A percentile compares a stretch with the other conserved stretches of the same genome.
phyloP scores from a whole-genome alignment of 345 rosid genomes.

The Cardiospermum halicacabum region DNA sequence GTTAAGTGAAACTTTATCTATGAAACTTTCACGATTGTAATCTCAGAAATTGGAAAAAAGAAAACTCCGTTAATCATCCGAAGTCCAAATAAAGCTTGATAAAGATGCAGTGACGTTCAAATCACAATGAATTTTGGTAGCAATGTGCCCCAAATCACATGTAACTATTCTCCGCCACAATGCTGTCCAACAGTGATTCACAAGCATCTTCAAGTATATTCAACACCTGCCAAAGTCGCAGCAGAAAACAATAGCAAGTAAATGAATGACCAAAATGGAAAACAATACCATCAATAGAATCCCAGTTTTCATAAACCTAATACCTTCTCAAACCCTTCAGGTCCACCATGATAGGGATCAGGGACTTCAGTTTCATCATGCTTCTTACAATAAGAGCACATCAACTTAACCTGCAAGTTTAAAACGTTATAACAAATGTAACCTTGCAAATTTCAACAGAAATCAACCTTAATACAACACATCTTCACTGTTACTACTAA shows the following conservation, averaged over 20 bases:
- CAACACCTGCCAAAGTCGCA: conserved; percentile 47
- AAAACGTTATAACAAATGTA: no score
- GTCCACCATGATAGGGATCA: conserved; percentile 90
- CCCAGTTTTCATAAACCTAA: no score
- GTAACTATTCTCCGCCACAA: conserved; percentile 36
- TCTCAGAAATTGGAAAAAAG: no score
- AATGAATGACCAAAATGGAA: neutral
- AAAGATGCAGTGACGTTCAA: neutral
- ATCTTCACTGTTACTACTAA: conserved; percentile 7
- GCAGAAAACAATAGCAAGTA: neutral
- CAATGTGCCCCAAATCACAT: no score
- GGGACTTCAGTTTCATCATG: conserved; percentile 81
- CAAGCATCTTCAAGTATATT: conserved; percentile 93
- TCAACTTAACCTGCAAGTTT: conserved; percentile 64
- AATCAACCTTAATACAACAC: neutral
- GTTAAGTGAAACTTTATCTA: no score
- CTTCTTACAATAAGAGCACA: conserved; percentile 93
- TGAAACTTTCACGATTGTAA: no score
- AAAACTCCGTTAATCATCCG: no score
- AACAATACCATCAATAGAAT: no score
- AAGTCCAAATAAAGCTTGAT: neutral
- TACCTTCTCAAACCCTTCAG: conserved; percentile 96
- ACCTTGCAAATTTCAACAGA: neutral
- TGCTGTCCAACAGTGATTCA: conserved; percentile 75
- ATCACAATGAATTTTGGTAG: neutral